Conservation (phyloP, 73 alveolate genomes). For the Symbiodinium pilosum region DNA sequence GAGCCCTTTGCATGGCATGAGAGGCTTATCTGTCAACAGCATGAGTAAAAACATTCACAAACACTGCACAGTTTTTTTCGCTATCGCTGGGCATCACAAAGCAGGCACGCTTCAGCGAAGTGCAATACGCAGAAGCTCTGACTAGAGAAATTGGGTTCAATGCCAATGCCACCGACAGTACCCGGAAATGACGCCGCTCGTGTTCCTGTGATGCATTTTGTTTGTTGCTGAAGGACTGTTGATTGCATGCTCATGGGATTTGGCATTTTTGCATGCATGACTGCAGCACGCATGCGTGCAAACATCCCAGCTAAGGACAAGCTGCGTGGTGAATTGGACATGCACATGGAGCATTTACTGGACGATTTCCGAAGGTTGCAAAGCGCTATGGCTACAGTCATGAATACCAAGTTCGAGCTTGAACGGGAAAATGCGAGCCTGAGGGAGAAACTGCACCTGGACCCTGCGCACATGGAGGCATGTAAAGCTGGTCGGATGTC, state of each 20-base stretch:
- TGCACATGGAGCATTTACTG: conserved; percentile 22
- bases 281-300: too few species aligned
- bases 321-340: neutral
- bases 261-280: neutral
- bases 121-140: too few species aligned
- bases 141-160: too few species aligned
- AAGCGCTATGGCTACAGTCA: neutral
- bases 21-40: too few species aligned
- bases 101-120: too few species aligned
- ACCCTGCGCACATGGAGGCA: neutral
- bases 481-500: too few species aligned
- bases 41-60: too few species aligned
- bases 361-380: conserved; percentile 28
- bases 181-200: neutral
- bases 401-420: neutral
- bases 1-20: too few species aligned
- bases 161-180: neutral
- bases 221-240: too few species aligned
- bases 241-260: too few species aligned
- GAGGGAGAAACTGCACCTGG: neutral
- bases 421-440: conserved; percentile 2
- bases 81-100: too few species aligned
- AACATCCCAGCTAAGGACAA: neutral
- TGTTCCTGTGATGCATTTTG: neutral
- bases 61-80: too few species aligned